These are phyloP conservation scores for Phytophthora pseudosyringae DNA, from an alignment of 352 stramenopile species.

Conservation along the genomic window DNA sequence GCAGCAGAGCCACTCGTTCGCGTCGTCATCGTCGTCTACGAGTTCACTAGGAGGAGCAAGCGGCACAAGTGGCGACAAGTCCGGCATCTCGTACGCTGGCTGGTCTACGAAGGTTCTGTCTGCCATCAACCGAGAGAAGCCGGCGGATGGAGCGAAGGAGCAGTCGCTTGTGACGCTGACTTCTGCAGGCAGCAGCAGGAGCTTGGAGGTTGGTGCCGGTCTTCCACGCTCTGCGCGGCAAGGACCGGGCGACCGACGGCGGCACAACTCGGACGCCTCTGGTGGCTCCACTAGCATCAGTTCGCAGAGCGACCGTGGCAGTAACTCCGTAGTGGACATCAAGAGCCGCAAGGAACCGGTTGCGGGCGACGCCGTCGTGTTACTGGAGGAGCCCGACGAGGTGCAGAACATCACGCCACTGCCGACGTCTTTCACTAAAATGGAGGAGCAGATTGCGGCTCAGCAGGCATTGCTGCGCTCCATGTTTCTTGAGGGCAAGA, in stretches of 20 bases:
- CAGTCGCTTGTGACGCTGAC: conserved; percentile 33
- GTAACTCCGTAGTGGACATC: conserved; percentile 32
- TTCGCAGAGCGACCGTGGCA: conserved; percentile 45
- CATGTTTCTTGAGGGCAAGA: conserved; percentile 79
- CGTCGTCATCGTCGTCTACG: conserved; percentile 52
- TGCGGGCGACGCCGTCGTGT: conserved; percentile 27
- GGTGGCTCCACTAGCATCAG: conserved; percentile 35
- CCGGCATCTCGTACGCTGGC: conserved; percentile 53
- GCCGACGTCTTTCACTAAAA: conserved; percentile 70
- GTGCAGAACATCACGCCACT: conserved; percentile 61
- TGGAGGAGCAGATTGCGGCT: conserved; percentile 81
- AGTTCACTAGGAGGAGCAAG: conserved; percentile 34
- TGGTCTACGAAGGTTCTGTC: conserved; percentile 69
- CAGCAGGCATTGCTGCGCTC: conserved; percentile 75
- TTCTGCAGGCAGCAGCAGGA: conserved; percentile 30
- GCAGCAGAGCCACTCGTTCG: conserved; percentile 46
- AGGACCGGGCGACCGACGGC: conserved; percentile 36
- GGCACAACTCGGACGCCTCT: conserved; percentile 56
- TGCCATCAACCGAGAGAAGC: conserved; percentile 52
- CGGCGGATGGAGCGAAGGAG: conserved; percentile 38
- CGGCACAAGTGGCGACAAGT: conserved; percentile 40
- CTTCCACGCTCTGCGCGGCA: conserved; percentile 19
- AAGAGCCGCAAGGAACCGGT: conserved; percentile 31
- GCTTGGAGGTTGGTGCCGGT: conserved; percentile 21
- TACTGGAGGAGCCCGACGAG: conserved; percentile 52